Evolutionary conservation across 2,329 filamentous ascomycete genomes (phyloP), one percentile per base, ranked within the genome.

Genomic region (Colletotrichum sp.): DNA sequence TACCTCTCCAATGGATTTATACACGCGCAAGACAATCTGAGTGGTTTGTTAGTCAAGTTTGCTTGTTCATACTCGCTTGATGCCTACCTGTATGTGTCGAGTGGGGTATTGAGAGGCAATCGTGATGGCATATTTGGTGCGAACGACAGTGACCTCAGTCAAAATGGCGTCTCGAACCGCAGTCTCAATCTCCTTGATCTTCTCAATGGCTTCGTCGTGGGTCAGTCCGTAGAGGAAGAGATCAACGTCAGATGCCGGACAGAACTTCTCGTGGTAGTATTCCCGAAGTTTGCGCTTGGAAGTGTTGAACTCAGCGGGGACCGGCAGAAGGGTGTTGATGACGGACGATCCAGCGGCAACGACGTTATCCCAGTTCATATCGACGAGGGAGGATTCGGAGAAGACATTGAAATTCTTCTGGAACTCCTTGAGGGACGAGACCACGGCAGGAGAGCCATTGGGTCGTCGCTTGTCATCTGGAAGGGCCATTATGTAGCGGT

Each of bases 101-200:
- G 92, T 95, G 0, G 95, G 95, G 81, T 97, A 96, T 82, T 96
- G 93, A 60, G 93, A 95, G 38, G 92, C 94, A 81, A 98, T 97
- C 0, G 95, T 98, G 73, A 98, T 93, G 12, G 95, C 94, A 80
- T 98, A 94, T 86, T 96, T 98, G 21, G 95, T 98, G 43, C 95
- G 91, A 61, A 98, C 92, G 0, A 94, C 95, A 0, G 95, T 96
- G 1, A 94, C 95, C 84, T 98, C 95, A n/a, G 93, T 91, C 26
- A 98, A 87, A 69, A 98, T 93, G 5, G 94, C 92, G 84, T 97
- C 94, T 60, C 92, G 92, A 78, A 98, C 90, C n/a, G 88, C 89
- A 26, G 88, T 85, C 83, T 98, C 95, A 75, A 98, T 96, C 78
- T 95, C 88, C 81, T 94, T 93, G 84, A 98, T 97, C 87, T 98